Conservation (phyloP, 257 asterid genomes). For the Petrea volubilis region DNA sequence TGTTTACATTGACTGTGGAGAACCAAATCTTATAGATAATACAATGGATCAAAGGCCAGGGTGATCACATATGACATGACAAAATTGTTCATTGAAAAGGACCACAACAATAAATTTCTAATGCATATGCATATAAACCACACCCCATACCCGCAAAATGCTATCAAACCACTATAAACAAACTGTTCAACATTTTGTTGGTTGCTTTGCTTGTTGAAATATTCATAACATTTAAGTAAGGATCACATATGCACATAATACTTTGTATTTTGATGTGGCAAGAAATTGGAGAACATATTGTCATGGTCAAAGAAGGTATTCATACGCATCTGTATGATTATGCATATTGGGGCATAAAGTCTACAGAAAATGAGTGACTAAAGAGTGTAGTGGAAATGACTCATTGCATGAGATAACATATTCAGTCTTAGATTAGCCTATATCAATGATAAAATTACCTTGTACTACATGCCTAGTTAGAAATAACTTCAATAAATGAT, state of each 20-base stretch:
- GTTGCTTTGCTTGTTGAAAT: background rate
- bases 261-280: background rate
- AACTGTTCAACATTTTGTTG: too few species aligned
- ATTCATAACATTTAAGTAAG: background rate
- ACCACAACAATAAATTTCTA: background rate
- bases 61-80: background rate
- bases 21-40: background rate
- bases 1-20: background rate
- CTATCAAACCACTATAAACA: background rate
- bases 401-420: background rate
- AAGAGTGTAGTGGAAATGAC: background rate
- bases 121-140: background rate
- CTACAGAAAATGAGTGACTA: background rate
- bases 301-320: background rate
- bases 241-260: background rate
- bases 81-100: background rate
- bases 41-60: background rate
- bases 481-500: too few species aligned
- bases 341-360: background rate
- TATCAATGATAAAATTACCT: background rate
- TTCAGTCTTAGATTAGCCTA: background rate
- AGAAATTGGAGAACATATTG: background rate
- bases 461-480: background rate
- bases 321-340: background rate
- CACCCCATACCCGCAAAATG: background rate